phyloP scores from a whole-genome alignment of 139 green algal species.

The Tetradesmus obliquus region DNA sequence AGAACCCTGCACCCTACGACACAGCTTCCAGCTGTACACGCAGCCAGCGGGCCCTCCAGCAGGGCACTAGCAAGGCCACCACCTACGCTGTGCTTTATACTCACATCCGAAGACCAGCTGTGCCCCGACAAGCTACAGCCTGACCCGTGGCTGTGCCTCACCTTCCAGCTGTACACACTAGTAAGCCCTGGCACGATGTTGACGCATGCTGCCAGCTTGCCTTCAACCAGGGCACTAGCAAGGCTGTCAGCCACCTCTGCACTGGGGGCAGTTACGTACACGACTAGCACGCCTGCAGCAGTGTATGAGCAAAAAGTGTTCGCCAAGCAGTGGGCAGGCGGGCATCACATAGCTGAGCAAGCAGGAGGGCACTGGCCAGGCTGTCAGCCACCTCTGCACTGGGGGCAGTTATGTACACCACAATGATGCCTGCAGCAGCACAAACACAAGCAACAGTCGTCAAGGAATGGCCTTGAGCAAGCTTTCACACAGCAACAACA shows the following conservation, averaged over 20 bases:
- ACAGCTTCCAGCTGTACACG: too few species aligned
- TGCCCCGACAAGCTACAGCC: too few species aligned
- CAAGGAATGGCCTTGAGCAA: neutral
- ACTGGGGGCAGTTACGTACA: slow-evolving; percentile 70
- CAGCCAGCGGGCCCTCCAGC: too few species aligned
- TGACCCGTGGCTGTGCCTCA: slow-evolving; percentile 55
- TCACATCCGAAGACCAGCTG: too few species aligned
- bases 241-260: slow-evolving; percentile 62
- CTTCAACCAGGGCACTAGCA: slow-evolving; percentile 63
- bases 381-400: slow-evolving; percentile 52
- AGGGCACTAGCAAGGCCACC: too few species aligned
- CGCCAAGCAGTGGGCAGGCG: neutral
- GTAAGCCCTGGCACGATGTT: slow-evolving; percentile 87
- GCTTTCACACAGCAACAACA: neutral
- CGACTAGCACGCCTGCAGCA: slow-evolving; percentile 44
- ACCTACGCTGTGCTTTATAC: too few species aligned
- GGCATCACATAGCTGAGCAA: too few species aligned
- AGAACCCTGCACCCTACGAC: too few species aligned
- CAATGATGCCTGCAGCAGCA: neutral
- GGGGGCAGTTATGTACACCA: slow-evolving; percentile 71
- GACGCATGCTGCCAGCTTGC: slow-evolving; percentile 82
- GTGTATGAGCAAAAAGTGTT: neutral
- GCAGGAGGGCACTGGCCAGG: slow-evolving; percentile 51
- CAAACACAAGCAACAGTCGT: neutral
- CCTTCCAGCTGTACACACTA: slow-evolving; percentile 85